Evolutionary conservation across 2,329 filamentous ascomycete genomes (phyloP).

Genomic region (Mollisia scopiformis): DNA sequence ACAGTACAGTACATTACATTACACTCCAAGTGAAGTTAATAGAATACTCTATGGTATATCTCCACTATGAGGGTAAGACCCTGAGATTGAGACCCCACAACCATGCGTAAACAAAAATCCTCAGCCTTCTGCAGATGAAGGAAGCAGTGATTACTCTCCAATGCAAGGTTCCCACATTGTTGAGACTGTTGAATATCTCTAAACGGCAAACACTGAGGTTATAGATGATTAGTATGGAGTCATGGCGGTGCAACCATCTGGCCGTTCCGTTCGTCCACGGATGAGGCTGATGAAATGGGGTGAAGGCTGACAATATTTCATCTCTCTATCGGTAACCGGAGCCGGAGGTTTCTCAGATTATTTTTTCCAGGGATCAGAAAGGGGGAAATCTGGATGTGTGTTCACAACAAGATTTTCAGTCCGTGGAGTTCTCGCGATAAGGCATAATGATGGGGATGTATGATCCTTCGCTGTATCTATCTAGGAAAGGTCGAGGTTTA

Average conservation of each 20-base stretch:
- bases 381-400: too few species aligned
- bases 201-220: background rate
- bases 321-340: background rate
- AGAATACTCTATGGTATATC: background rate
- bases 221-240: background rate
- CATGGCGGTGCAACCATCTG: slow-evolving; percentile 5
- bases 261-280: slow-evolving; percentile 10
- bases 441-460: slow-evolving; percentile 12
- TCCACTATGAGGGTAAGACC: background rate
- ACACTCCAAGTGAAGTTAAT: too few species aligned
- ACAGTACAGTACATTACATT: too few species aligned
- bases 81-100: background rate
- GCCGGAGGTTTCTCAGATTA: background rate
- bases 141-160: background rate
- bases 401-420: background rate
- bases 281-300: slow-evolving; percentile 6
- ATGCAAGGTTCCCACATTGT: background rate
- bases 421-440: slow-evolving; percentile 8
- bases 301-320: slow-evolving; percentile 6
- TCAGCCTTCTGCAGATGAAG: slow-evolving; percentile 2
- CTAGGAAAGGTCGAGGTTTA: slow-evolving; percentile 2
- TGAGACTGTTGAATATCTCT: background rate
- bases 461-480: background rate
- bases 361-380: background rate
- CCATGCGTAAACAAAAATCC: background rate